phyloP scores from a whole-genome alignment of 768 basidiomycete genomes.

The Chalciporus piperatus region DNA sequence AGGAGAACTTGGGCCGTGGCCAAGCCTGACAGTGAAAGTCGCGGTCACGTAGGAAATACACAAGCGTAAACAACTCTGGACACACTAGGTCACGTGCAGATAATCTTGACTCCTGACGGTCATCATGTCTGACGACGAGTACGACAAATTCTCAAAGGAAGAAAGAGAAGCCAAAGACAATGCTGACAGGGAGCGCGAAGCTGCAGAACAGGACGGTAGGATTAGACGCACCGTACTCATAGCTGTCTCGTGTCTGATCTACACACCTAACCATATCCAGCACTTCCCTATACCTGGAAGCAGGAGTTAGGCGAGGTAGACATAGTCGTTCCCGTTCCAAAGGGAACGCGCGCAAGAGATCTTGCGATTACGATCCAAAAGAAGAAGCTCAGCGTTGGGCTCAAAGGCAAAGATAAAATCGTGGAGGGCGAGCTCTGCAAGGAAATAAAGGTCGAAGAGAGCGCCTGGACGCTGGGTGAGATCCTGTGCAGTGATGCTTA shows the following conservation, averaged over 20 bases:
- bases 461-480: conserved; percentile 93
- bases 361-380: conserved; percentile 73
- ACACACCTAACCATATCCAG: conserved; percentile 37
- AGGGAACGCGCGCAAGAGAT: conserved; percentile 80
- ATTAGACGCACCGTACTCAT: conserved; percentile 11
- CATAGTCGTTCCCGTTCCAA: conserved; percentile 77
- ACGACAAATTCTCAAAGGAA: conserved; percentile 75
- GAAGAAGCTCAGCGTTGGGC: conserved; percentile 75
- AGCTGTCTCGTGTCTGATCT: conserved; percentile 18
- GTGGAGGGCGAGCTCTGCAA: conserved; percentile 88
- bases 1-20: conserved; percentile 7
- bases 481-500: not conserved
- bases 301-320: conserved; percentile 90
- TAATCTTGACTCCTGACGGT: conserved; percentile 22
- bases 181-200: conserved; percentile 65
- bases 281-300: conserved; percentile 87
- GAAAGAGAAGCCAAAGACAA: conserved; percentile 74
- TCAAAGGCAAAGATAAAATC: conserved; percentile 86
- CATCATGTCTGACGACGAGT: conserved; percentile 46
- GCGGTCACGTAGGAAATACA: conserved; percentile 26
- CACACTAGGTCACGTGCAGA: conserved; percentile 26
- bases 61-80: conserved; percentile 30
- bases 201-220: conserved; percentile 82
- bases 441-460: conserved; percentile 94
- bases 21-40: not conserved